Percentiles rank a stretch among this genome's conserved stretches.
These are phyloP conservation scores for Nematodospora anomalae DNA, from an alignment of 1,139 yeast species.

Conservation along the genomic window DNA sequence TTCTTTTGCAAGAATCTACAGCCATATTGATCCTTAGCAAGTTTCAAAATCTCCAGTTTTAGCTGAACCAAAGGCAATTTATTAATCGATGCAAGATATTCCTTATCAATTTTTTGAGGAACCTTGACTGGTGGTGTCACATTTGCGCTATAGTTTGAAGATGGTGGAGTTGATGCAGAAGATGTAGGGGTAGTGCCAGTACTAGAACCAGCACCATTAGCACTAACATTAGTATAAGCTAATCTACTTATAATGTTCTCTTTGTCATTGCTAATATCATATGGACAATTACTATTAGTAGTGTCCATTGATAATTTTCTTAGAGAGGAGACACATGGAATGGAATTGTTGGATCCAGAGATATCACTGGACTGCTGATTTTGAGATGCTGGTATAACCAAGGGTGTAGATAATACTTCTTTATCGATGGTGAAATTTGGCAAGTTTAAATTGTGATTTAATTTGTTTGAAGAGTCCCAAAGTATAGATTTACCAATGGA, in stretches of 20 bases:
- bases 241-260: conserved; percentile 8
- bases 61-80: conserved; percentile 40
- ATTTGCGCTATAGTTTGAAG: conserved; percentile 5
- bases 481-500: conserved; percentile 22
- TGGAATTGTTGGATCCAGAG: conserved; percentile 3
- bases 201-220: conserved; percentile 5
- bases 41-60: conserved; percentile 34
- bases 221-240: neutral
- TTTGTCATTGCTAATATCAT: conserved; percentile 5
- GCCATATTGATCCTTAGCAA: conserved; percentile 50
- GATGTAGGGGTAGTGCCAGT: conserved; percentile 8
- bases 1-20: conserved; percentile 49
- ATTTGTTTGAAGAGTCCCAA: conserved; percentile 31
- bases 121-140: conserved; percentile 10
- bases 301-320: conserved; percentile 12
- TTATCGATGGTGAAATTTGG: conserved; percentile 31
- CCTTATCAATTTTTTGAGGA: conserved; percentile 39
- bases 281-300: conserved; percentile 5
- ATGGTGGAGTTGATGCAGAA: conserved; percentile 11
- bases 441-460: conserved; percentile 27
- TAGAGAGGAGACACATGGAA: conserved; percentile 9
- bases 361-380: conserved; percentile 3
- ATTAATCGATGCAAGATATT: conserved; percentile 37
- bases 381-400: conserved; percentile 10
- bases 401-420: conserved; percentile 15